Base-by-base conservation (phyloP, 257 asterid species). In the Capsicum baccatum region DNA sequence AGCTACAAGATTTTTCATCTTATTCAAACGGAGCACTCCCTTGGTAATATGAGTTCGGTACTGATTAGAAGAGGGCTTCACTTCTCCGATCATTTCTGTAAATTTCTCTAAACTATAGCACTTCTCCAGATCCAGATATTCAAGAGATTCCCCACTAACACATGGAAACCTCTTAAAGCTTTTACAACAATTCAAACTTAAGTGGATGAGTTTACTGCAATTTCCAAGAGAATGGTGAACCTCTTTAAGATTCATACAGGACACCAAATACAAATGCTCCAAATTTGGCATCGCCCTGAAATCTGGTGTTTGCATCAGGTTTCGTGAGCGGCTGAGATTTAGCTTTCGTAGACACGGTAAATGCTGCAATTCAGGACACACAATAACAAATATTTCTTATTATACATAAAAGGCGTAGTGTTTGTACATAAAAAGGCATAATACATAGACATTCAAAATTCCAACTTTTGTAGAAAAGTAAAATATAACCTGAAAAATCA, bases 71-170 rank as follows among this genome's bases (percentile, higher is more conserved):
- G 33, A 26, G 33, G 33, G 33, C 4, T 64, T 26, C 71, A 26
- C 33, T 33, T 0, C 21, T 64, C 71, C n/a, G 2, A 64, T 17
- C 9, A 64, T 2, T 64, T 64, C 17, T 64, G 17, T 47, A 64
- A 64, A 64, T 64, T 11, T 64, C 17, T 26, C 71, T 26, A 64
- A 64, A 26, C 44, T 64, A 26, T 0, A 11, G 71, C 71, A 64
- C 6, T 1, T 0, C 0, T 0, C 0, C 11, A 26, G 71, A 26
- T 11, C 0, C 4, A 64, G 42, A 64, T 1, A 26, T 64, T 12
- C 3, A 64, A 64, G 71, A 26, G 33, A 26, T 26, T 26, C 33
- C 33, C 1, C 33, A 26, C 33, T 26, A 26, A 26, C 33, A 26
- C 33, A 26, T 26, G 33, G 33, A 26, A 26, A 26, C 33, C 33